Evolutionary conservation across 225 moss, liverwort and hornwort genomes (phyloP).

Genomic region (Anthoceros angustus): DNA sequence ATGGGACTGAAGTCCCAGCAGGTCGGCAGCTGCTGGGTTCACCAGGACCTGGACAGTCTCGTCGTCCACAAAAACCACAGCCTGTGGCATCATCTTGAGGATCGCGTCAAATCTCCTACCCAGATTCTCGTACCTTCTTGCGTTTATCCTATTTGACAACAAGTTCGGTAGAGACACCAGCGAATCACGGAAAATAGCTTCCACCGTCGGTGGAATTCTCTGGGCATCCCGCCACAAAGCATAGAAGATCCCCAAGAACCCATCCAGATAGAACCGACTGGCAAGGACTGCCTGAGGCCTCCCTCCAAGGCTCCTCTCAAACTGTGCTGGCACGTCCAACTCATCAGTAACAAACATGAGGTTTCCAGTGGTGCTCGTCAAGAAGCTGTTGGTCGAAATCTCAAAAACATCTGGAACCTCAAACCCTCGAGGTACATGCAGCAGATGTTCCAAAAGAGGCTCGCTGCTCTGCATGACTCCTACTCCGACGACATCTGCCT

Average conservation of each 20-base stretch:
- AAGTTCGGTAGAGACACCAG: constrained; percentile 58
- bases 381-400: constrained; percentile 22
- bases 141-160: constrained; percentile 56
- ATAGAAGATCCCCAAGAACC: constrained; percentile 48
- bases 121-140: constrained; percentile 54
- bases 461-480: constrained; percentile 41
- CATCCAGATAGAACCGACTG: constrained; percentile 37
- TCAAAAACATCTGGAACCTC: constrained; percentile 26
- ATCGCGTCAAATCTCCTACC: constrained; percentile 78
- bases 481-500: constrained; percentile 57
- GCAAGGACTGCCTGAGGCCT: constrained; percentile 56
- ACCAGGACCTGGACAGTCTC: constrained; percentile 57
- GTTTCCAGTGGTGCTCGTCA: neutral
- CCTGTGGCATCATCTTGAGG: constrained; percentile 78
- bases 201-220: constrained; percentile 27
- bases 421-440: constrained; percentile 33
- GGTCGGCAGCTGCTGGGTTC: constrained; percentile 60
- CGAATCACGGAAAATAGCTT: constrained; percentile 52
- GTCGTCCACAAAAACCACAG: constrained; percentile 91
- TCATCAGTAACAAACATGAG: constrained; percentile 17
- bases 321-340: constrained; percentile 40
- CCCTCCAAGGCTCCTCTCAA: constrained; percentile 29
- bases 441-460: constrained; percentile 37
- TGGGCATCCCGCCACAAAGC: constrained; percentile 48
- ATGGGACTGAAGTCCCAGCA: constrained; percentile 51